phyloP scores from a whole-genome alignment of 306 rosid genomes.

The Macrotyloma uniflorum region DNA sequence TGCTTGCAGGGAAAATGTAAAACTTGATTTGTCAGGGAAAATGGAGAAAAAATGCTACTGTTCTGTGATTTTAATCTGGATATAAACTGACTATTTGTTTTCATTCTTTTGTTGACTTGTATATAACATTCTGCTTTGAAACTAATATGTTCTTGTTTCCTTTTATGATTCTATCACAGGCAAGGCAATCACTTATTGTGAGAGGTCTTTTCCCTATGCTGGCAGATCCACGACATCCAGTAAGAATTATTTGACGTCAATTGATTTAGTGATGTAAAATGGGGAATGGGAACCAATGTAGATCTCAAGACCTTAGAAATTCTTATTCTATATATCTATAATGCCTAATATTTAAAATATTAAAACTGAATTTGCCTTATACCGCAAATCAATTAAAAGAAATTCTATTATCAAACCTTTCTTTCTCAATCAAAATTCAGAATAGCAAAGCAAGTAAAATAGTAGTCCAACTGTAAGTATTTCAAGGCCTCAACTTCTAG shows the following conservation, averaged over 20 bases:
- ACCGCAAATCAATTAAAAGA: constrained; percentile 17
- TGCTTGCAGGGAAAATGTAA: background rate
- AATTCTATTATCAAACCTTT: background rate
- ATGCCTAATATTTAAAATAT: background rate
- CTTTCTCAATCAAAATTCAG: background rate
- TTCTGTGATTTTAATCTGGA: background rate
- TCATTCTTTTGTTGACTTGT: constrained; percentile 17
- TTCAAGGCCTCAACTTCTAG: background rate
- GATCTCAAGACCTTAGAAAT: background rate
- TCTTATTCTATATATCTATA: background rate
- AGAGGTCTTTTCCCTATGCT: constrained; percentile 95
- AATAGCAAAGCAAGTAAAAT: constrained; percentile 5
- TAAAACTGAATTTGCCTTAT: constrained; percentile 9
- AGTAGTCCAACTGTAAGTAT: background rate
- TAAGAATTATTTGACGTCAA: constrained; percentile 50
- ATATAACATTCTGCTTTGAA: constrained; percentile 17
- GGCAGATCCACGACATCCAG: constrained; percentile 95
- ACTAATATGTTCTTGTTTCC: constrained; percentile 21
- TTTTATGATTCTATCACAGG: constrained; percentile 51
- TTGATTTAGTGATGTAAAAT: background rate
- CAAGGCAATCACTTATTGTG: constrained; percentile 89
- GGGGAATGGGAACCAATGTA: background rate
- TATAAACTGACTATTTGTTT: background rate
- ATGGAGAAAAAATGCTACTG: background rate
- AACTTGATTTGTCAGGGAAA: constrained; percentile 6